Percentiles rank a stretch among this genome's conserved stretches.
phyloP scores from a whole-genome alignment of 805 yeast genomes.

The Barnettozyma vustinii region DNA sequence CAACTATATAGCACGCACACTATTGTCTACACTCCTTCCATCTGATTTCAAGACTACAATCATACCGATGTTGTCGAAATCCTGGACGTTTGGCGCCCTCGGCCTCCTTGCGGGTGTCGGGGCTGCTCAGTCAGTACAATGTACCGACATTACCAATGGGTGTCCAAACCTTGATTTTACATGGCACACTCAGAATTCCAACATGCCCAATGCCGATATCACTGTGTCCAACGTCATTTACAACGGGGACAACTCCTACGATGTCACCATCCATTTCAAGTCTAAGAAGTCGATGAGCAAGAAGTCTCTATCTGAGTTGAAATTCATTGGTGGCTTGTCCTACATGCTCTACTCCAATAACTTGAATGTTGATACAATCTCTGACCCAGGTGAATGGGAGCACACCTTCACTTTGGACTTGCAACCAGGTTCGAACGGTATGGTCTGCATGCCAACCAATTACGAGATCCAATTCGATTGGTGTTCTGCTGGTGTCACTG shows the following conservation, averaged over 20 bases:
- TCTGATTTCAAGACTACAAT: too few species aligned
- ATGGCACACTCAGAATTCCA: slow-evolving; percentile 2
- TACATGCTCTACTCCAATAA: slow-evolving; percentile 9
- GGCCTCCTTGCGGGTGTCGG: background rate
- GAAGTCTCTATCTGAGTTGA: slow-evolving; percentile 10
- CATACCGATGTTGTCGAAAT: background rate
- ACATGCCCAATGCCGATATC: slow-evolving; percentile 11
- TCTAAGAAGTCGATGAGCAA: slow-evolving; percentile 6
- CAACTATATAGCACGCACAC: too few species aligned
- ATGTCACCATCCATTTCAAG: slow-evolving; percentile 9
- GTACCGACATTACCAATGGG: background rate
- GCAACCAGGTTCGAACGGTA: background rate
- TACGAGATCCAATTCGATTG: slow-evolving; percentile 14
- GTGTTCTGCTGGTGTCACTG: slow-evolving; percentile 14
- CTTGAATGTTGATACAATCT: slow-evolving; percentile 3
- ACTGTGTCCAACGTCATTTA: slow-evolving; percentile 7
- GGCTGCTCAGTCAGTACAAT: background rate
- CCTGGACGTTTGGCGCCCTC: background rate
- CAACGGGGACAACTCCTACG: slow-evolving; percentile 8
- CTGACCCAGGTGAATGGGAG: slow-evolving; percentile 10
- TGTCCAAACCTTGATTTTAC: slow-evolving; percentile 9
- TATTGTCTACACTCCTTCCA: too few species aligned
- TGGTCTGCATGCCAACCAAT: slow-evolving; percentile 6
- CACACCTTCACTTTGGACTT: slow-evolving; percentile 7
- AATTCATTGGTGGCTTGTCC: slow-evolving; percentile 9